A percentile compares a stretch with the other conserved stretches of the same genome.
These are phyloP conservation scores for Beauveria rudraprayagi DNA, from an alignment of 2,329 filamentous ascomycete genomes.

Conservation along the genomic window DNA sequence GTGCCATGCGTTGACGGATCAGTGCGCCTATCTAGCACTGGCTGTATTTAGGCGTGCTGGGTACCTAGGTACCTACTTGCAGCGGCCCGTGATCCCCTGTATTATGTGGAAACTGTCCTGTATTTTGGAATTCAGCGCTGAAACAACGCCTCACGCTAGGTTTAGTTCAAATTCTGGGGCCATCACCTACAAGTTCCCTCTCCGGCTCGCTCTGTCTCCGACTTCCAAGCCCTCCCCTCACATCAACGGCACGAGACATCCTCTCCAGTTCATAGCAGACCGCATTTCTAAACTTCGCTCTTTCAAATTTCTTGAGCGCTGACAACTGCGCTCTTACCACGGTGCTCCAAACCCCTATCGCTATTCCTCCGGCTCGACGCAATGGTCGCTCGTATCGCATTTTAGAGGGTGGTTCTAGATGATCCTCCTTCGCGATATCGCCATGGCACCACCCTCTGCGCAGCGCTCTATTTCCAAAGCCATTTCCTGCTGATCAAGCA, in stretches of 20 bases:
- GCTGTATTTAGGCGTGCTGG: too few species aligned
- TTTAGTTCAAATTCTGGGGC: background rate
- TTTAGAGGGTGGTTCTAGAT: slow-evolving; percentile 45
- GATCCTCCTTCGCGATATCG: slow-evolving; percentile 29
- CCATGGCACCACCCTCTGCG: slow-evolving; percentile 49
- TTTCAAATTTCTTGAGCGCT: background rate
- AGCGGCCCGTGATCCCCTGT: background rate
- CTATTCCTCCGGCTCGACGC: slow-evolving; percentile 11
- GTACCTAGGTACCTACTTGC: background rate
- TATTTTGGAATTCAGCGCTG: background rate
- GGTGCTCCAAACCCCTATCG: background rate
- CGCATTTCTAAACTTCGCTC: background rate
- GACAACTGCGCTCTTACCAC: background rate
- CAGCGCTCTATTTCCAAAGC: background rate
- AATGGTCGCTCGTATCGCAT: slow-evolving; percentile 35
- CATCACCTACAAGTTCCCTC: background rate
- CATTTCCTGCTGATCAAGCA: background rate
- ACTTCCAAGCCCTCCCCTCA: slow-evolving; percentile 3
- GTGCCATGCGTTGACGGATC: too few species aligned
- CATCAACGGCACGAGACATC: slow-evolving; percentile 1
- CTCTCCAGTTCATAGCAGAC: background rate
- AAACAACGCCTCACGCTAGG: background rate
- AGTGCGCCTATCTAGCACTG: too few species aligned
- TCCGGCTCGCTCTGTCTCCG: background rate
- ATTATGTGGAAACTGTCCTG: background rate